Evolutionary conservation across 2,329 filamentous ascomycete genomes (phyloP), one percentile per base, ranked within the genome.

Genomic region (Geoglossum cookeanum): DNA sequence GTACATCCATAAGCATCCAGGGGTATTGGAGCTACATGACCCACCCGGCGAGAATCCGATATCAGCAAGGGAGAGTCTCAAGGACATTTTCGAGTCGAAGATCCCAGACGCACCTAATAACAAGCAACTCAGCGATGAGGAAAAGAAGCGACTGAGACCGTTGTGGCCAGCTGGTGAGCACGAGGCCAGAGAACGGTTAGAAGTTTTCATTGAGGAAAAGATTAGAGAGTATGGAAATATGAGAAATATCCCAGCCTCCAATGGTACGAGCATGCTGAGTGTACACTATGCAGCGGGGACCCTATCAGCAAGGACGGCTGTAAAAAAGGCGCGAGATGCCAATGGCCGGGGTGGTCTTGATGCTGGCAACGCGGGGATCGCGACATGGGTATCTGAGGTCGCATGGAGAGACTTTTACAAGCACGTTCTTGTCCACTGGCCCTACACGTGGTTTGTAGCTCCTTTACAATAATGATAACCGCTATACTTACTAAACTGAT

Each of bases 381-480:
- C 77, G 55, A 74, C 75, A 0, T 94, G 87, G 87, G 87, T 92
- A 61, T 82, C 82, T 56, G 87, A 94, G 68, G 75, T 94, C 3
- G 87, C 86, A 0, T 92, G 87, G 87, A 75, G 87, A 13, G 87
- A 94, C 64, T 94, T 94, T 65, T 94, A 94, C 71, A 87, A 83
- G 64, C 86, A 92, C 66, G 85, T 95, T 2, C 71, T 95, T 4
- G 85, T 83, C 0, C 73, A 90, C 59, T 94, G 87, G 87, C 90
- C 90, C 0, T 90, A 89, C 63, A 74, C 89, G 5, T 87, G 83
- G 81, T 81, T 69, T 65, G 75, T 22, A n/a, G 5, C 9, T 29
- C n/a, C n/a, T 17, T n/a, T n/a, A 32, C 4, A 9, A 17, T n/a
- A 27, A 27, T 45, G 4, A 32, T 27, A 29, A 4, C 32, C 11